phyloP scores from a whole-genome alignment of 2,329 filamentous ascomycete species.

The Cladosporium sp. region DNA sequence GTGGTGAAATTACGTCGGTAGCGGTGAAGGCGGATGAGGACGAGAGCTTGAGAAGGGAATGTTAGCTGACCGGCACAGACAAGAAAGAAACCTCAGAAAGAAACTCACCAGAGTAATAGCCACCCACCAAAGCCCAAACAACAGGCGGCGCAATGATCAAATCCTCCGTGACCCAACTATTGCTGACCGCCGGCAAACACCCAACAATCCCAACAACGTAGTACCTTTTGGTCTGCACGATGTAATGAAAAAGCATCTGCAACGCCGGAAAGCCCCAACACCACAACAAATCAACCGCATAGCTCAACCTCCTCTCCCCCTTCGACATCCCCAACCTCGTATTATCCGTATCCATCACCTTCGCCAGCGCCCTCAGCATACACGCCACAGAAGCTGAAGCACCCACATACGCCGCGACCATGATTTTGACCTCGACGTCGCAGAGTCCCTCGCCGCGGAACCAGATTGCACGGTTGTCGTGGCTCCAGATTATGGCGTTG shows the following conservation, averaged over 20 bases:
- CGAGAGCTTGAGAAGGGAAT: constrained; percentile 44
- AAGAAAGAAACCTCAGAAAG: not conserved
- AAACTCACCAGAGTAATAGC: constrained; percentile 54
- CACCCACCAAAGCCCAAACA: constrained; percentile 49
- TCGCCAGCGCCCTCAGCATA: constrained; percentile 57
- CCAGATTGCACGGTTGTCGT: constrained; percentile 50
- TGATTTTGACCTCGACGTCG: constrained; percentile 59
- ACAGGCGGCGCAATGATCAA: constrained; percentile 54
- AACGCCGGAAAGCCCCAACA: constrained; percentile 54
- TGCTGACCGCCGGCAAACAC: constrained; percentile 50
- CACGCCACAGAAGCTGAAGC: constrained; percentile 51
- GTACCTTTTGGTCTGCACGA: constrained; percentile 58
- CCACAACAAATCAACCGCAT: constrained; percentile 49
- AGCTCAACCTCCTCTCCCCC: constrained; percentile 43
- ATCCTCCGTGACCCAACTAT: constrained; percentile 54
- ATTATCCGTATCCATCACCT: constrained; percentile 56
- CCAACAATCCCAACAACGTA: constrained; percentile 55
- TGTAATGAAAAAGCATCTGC: constrained; percentile 52
- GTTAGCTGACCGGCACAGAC: constrained; percentile 9
- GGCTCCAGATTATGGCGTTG: constrained; percentile 62
- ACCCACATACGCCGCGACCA: constrained; percentile 49
- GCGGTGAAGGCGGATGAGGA: constrained; percentile 55
- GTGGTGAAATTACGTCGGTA: constrained; percentile 56
- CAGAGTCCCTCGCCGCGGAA: constrained; percentile 59
- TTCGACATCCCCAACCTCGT: constrained; percentile 48